Conservation (phyloP, 139 green algal genomes). For the Picochlorum sp. region DNA sequence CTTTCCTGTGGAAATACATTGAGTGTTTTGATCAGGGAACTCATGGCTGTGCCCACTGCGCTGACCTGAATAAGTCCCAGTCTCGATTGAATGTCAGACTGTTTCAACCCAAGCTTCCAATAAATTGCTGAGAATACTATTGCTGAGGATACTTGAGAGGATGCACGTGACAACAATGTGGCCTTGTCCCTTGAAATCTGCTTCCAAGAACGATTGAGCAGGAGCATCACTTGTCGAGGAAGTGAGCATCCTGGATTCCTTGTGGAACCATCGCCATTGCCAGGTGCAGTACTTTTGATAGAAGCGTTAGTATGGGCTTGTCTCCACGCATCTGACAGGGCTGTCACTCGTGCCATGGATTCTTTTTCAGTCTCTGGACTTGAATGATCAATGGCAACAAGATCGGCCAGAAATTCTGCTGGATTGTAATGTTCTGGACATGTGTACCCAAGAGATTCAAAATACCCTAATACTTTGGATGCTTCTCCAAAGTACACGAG, state of each 20-base stretch:
- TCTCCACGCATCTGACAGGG: constrained; percentile 16
- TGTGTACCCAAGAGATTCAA: constrained; percentile 53
- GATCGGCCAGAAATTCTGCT: constrained; percentile 84
- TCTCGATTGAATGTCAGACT: constrained; percentile 76
- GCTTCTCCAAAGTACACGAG: constrained; percentile 54
- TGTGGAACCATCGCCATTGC: not conserved
- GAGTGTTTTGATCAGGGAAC: constrained; percentile 76
- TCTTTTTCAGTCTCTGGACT: constrained; percentile 40
- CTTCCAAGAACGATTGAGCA: constrained; percentile 47
- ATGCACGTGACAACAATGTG: constrained; percentile 61
- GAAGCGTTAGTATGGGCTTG: not conserved
- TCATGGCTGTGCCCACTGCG: constrained; percentile 82
- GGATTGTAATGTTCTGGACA: constrained; percentile 75
- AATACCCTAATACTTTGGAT: constrained; percentile 49
- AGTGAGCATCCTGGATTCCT: constrained; percentile 5
- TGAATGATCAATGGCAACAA: constrained; percentile 72
- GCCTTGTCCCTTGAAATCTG: constrained; percentile 77
- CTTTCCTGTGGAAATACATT: constrained; percentile 77
- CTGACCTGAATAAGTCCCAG: constrained; percentile 83
- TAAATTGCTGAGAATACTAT: constrained; percentile 91
- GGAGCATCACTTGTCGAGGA: constrained; percentile 32
- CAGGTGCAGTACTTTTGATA: not conserved
- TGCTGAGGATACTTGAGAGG: constrained; percentile 67
- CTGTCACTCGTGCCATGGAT: constrained; percentile 35
- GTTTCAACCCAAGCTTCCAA: constrained; percentile 59